Conservation (phyloP, 768 basidiomycete genomes). For the Termitomyces sp. region DNA sequence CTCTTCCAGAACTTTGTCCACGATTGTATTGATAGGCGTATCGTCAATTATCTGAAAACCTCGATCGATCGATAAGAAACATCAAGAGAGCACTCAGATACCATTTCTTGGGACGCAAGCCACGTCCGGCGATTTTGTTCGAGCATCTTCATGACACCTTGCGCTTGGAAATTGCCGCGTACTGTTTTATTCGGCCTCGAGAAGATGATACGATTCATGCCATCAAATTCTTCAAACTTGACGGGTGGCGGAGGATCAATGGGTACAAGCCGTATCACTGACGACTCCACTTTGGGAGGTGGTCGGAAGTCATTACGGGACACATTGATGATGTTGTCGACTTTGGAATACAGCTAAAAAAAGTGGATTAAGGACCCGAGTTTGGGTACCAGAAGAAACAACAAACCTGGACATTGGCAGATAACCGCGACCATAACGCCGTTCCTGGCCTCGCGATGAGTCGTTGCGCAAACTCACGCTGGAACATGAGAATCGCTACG, state of each 20-base stretch:
- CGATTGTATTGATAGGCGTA: conserved; percentile 59
- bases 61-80: not conserved
- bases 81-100: conserved; percentile 11
- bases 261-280: conserved; percentile 87
- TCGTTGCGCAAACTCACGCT: conserved; percentile 94
- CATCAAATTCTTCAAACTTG: conserved; percentile 97
- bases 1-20: conserved; percentile 70
- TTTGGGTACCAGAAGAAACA: not conserved
- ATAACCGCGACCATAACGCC: conserved; percentile 87
- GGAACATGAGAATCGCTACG: conserved; percentile 98
- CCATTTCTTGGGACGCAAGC: conserved; percentile 76
- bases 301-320: conserved; percentile 97
- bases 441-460: conserved; percentile 83
- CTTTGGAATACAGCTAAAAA: conserved; percentile 77
- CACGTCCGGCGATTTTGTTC: conserved; percentile 92
- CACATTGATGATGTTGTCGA: conserved; percentile 95
- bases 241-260: conserved; percentile 94
- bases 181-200: conserved; percentile 86
- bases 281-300: conserved; percentile 90
- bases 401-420: conserved; percentile 83
- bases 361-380: not conserved
- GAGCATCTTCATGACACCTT: conserved; percentile 91
- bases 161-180: conserved; percentile 87
- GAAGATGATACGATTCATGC: conserved; percentile 87
- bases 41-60: conserved; percentile 51